Conservation (phyloP, 768 basidiomycete species). For the Russula brevipes region DNA sequence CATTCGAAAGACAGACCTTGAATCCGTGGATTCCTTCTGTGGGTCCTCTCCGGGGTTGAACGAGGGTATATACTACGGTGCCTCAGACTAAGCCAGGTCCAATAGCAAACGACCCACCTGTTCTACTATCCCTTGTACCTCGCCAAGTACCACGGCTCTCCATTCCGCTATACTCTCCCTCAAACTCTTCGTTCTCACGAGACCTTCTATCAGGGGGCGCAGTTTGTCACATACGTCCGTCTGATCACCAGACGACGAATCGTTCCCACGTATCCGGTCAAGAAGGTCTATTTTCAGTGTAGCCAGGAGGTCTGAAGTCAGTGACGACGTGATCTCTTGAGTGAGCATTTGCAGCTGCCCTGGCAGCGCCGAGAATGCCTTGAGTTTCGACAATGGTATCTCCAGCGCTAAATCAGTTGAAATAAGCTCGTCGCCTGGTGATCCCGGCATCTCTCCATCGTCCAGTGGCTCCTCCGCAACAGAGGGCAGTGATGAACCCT, state of each 20-base stretch:
- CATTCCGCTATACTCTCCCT: conserved; percentile 64
- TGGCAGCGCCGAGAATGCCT: conserved; percentile 73
- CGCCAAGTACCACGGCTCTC: conserved; percentile 61
- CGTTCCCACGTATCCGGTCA: conserved; percentile 38
- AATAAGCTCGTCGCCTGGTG: conserved; percentile 19
- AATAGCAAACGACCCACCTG: conserved; percentile 42
- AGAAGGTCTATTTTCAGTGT: conserved; percentile 63
- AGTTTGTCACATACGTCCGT: conserved; percentile 53
- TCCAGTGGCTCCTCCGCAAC: conserved; percentile 34
- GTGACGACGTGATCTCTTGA: conserved; percentile 66
- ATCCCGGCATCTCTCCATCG: conserved; percentile 18
- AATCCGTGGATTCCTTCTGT: conserved; percentile 29
- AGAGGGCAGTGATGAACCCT: conserved; percentile 22
- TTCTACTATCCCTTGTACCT: conserved; percentile 53
- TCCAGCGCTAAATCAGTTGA: conserved; percentile 5
- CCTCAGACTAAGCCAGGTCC: neutral
- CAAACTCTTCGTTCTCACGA: conserved; percentile 66
- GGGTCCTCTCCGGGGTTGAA: conserved; percentile 52
- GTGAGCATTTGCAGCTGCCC: conserved; percentile 64
- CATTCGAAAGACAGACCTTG: conserved; percentile 4
- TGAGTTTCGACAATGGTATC: conserved; percentile 61
- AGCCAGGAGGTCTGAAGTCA: conserved; percentile 73
- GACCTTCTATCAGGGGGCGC: conserved; percentile 69
- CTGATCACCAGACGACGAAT: neutral
- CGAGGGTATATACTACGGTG: conserved; percentile 50